A percentile compares a stretch with the other conserved stretches of the same genome.
Evolutionary conservation across 768 basidiomycete species (phyloP).

Genomic region (Trametes cubensis): DNA sequence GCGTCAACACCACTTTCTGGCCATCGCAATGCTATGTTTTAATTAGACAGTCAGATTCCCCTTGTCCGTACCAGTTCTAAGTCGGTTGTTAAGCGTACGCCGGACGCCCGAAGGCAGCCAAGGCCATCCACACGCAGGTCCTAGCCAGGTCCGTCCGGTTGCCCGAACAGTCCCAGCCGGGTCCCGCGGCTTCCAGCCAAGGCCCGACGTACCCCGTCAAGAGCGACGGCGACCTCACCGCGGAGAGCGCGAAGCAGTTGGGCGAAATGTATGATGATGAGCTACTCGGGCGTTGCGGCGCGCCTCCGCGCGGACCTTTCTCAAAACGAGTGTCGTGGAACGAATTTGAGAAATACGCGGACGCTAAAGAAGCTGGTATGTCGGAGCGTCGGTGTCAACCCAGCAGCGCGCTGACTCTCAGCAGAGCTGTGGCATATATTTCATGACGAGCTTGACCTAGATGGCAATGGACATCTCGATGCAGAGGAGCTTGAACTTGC

Average conservation of each 20-base stretch:
- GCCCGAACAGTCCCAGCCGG: constrained; percentile 70
- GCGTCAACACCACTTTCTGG: constrained; percentile 76
- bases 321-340: constrained; percentile 61
- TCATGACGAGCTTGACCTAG: constrained; percentile 87
- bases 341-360: constrained; percentile 74
- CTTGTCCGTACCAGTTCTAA: constrained; percentile 81
- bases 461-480: constrained; percentile 84
- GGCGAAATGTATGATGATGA: constrained; percentile 78
- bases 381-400: constrained; percentile 16
- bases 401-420: background rate
- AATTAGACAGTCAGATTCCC: constrained; percentile 86
- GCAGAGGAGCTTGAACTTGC: constrained; percentile 61
- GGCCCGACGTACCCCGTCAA: constrained; percentile 50
- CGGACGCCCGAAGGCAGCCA: constrained; percentile 63
- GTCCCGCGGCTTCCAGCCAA: constrained; percentile 72
- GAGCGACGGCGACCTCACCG: constrained; percentile 29
- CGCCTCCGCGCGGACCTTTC: constrained; percentile 40
- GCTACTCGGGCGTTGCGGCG: constrained; percentile 59
- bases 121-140: constrained; percentile 47
- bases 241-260: constrained; percentile 61
- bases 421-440: constrained; percentile 91
- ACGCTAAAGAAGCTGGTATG: constrained; percentile 80
- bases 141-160: constrained; percentile 48
- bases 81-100: constrained; percentile 66
- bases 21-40: constrained; percentile 83